A percentile compares a stretch with the other conserved stretches of the same genome.
phyloP scores from a whole-genome alignment of 768 basidiomycete genomes.

The Tulasnella sp. region DNA sequence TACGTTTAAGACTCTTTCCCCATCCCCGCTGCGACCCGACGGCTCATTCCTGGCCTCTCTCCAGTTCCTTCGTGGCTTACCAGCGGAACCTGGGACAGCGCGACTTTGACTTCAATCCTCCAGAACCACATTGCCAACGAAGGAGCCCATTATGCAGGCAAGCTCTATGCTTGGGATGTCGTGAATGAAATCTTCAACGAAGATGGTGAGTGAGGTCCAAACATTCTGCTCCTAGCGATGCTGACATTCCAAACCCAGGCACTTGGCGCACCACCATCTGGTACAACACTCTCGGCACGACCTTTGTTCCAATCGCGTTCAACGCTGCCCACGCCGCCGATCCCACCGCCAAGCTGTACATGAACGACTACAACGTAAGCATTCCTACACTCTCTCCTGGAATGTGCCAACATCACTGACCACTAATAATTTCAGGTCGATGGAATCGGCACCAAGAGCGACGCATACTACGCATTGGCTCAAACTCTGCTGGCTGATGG shows the following conservation, averaged over 20 bases:
- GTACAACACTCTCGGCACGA: constrained; percentile 47
- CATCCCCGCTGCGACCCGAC: too few relatives aligned
- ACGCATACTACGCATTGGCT: constrained; percentile 55
- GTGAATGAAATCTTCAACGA: constrained; percentile 61
- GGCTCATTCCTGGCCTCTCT: neutral
- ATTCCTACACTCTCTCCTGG: constrained; percentile 16
- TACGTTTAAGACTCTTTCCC: constrained; percentile 39
- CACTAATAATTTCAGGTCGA: constrained; percentile 28
- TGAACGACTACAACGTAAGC: constrained; percentile 32
- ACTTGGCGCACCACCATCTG: constrained; percentile 50
- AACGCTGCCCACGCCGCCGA: constrained; percentile 51
- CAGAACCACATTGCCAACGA: constrained; percentile 48
- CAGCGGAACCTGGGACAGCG: constrained; percentile 26
- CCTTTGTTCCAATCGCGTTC: constrained; percentile 47
- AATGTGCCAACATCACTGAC: constrained; percentile 28
- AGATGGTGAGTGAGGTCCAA: constrained; percentile 37
- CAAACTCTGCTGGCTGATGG: constrained; percentile 46
- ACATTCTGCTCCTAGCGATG: neutral
- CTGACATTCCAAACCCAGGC: neutral
- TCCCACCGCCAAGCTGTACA: constrained; percentile 54
- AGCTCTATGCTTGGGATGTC: constrained; percentile 53
- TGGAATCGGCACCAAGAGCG: constrained; percentile 47
- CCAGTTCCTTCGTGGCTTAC: neutral
- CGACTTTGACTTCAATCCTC: constrained; percentile 38
- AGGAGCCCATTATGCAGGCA: constrained; percentile 52